Evolutionary conservation across 2,329 filamentous ascomycete species (phyloP).

Genomic region (Aspergillus pseudotamarii): DNA sequence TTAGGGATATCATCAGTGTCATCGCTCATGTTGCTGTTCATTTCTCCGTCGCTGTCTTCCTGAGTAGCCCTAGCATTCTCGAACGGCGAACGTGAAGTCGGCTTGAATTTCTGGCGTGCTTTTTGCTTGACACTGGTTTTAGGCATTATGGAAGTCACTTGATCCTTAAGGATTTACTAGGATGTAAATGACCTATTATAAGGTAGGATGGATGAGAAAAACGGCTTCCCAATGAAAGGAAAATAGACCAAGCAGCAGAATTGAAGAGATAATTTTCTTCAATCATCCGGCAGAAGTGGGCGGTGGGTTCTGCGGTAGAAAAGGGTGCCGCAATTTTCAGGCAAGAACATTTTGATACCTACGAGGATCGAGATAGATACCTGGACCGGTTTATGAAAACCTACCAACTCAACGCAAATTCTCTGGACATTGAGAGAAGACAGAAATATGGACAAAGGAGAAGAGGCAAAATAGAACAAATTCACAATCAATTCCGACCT

Average conservation of each 20-base stretch:
- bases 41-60: slow-evolving; percentile 28
- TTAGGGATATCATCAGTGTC: slow-evolving; percentile 48
- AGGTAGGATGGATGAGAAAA: not conserved
- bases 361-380: not conserved
- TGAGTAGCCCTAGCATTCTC: slow-evolving; percentile 25
- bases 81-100: slow-evolving; percentile 26
- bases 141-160: slow-evolving; percentile 26
- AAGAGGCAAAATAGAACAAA: not conserved
- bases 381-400: not conserved
- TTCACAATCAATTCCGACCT: not conserved
- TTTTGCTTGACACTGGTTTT: slow-evolving; percentile 34
- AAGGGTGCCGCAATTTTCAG: not conserved
- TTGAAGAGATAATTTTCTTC: slow-evolving; percentile 36
- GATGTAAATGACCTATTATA: not conserved
- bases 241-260: not conserved
- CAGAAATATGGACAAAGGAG: not conserved
- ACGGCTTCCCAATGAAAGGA: not conserved
- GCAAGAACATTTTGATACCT: not conserved
- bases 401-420: not conserved
- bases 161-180: not conserved
- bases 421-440: not conserved
- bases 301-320: slow-evolving; percentile 31
- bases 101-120: slow-evolving; percentile 27
- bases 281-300: slow-evolving; percentile 31
- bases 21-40: slow-evolving; percentile 28